Evolutionary conservation across 768 basidiomycete species (phyloP).

Genomic region (Mycena rosella): DNA sequence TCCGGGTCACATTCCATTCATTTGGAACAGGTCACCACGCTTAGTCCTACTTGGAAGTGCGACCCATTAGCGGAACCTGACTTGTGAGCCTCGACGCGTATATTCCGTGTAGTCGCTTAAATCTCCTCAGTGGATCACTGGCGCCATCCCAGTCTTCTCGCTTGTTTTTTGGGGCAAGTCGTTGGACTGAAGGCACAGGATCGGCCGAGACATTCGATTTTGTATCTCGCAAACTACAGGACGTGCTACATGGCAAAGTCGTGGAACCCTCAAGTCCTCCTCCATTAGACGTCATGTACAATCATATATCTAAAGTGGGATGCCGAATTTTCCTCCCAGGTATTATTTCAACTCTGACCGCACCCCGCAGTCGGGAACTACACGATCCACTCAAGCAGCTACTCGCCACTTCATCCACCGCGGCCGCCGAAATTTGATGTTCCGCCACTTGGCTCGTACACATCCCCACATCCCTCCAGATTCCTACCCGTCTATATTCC

Average conservation of each 20-base stretch:
- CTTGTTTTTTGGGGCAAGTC: conserved; percentile 56
- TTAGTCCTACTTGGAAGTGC: conserved; percentile 81
- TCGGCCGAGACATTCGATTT: conserved; percentile 62
- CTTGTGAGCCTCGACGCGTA: conserved; percentile 56
- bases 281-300: conserved; percentile 64
- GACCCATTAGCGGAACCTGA: conserved; percentile 49
- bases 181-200: conserved; percentile 52
- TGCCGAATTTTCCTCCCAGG: conserved; percentile 6
- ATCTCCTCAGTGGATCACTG: conserved; percentile 54
- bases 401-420: conserved; percentile 63
- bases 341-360: conserved; percentile 5
- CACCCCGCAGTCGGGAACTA: conserved; percentile 22
- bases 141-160: conserved; percentile 63
- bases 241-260: conserved; percentile 63
- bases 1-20: conserved; percentile 54
- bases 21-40: conserved; percentile 69
- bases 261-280: conserved; percentile 61
- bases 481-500: conserved; percentile 75
- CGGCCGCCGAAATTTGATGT: conserved; percentile 59
- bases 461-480: conserved; percentile 70
- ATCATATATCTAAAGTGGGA: conserved; percentile 60
- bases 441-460: conserved; percentile 50
- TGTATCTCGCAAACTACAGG: conserved; percentile 62
- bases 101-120: conserved; percentile 29
- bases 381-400: conserved; percentile 43